Base-by-base conservation (phyloP, 495 filamentous ascomycete species). In the Beverwykella pulmonaria region DNA sequence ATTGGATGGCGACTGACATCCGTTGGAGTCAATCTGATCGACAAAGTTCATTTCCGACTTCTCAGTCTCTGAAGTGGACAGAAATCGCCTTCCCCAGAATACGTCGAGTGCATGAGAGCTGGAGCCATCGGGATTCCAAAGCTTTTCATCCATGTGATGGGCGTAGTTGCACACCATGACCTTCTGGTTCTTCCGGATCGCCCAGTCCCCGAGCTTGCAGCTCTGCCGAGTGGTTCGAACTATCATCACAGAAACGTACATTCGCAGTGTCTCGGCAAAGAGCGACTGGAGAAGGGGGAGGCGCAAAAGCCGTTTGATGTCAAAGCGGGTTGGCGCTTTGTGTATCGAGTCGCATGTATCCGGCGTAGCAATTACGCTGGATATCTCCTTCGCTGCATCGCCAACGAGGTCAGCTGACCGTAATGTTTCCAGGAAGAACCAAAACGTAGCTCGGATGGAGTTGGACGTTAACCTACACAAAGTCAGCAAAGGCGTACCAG, bases 51-150 rank as follows among this genome's bases (percentile, higher is more conserved):
- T 34, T 6, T 34, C 6, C 12, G 32, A 34, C 32, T 5, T 34
- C 12, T 34, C 32, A 54, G 52, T 9, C 52, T 9, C 26, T 54
- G 52, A 54, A 54, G 14, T n/a, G 26, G 20, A 25, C 4, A 80
- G 54, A 36, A 78, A 80, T 17, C 75, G 71, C 62, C 79, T 76
- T 19, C 74, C 75, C 77, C 77, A 80, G 67, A 76, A 79, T 8
- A 47, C 30, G 26, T 77, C 72, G 2, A 80, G 52, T 0, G 76
- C 69, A 47, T 78, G 69, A 23, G 66, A 60, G 19, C 44, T 19
- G 47, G 36, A 23, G 20, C 52, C 52, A 27, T 48, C 20, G 3
- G 56, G 67, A 22, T 71, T 68, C 68, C 68, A 71, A 56, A 71
- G 57, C 29, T 22, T 49, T 19, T 61, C 36, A 39, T 71, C 58